Evolutionary conservation across 2,329 filamentous ascomycete species (phyloP), one percentile per base, ranked within the genome.

Genomic region (Trichoderma semiorbis): DNA sequence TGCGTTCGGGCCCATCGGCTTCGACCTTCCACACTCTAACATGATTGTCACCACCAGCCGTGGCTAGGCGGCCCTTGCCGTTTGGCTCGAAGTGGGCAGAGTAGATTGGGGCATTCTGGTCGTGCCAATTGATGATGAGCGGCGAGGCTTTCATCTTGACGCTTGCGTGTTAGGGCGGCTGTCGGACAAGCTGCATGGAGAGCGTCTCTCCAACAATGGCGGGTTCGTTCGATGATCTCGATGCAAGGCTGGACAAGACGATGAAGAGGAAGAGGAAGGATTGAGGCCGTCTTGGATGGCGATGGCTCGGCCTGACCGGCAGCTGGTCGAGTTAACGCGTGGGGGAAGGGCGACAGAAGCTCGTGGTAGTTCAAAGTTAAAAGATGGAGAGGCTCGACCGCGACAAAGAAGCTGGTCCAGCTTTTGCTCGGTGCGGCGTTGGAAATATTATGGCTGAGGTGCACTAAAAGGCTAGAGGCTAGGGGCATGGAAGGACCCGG

Each of bases 121-220:
- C 93, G 84, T 99, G 97, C 96, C 96, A 99, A 86, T 97, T 94
- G 84, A 99, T 95, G 80, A 98, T 95, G 77, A 99, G 88, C 77
- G 96, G 95, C 79, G 94, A 92, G 80, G 94, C 95, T 89, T 97
- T 98, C 96, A 99, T 99, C 80, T 82, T 86, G 82, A 79, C 79
- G 77, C 76, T 72, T 70, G 72, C 62, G 64, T 74, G 72, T 75
- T 77, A 76, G 58, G 76, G 76, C 61, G 75, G 77, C 71, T 68
- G 75, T 72, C 69, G 73, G 72, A 75, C 72, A 75, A 76, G 76
- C 77, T 73, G 79, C 80, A 81, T 81, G 75, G 73, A 75, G 74
- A 60, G 55, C 53, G 28, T n/a, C 64, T 53, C 47, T 53, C 47
- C 47, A 53, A 50, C 18, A 21, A 55, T 47, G 58, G 58, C 66